These are phyloP conservation scores for Parietaria judaica DNA, from an alignment of 306 rosid species.

Conservation along the genomic window DNA sequence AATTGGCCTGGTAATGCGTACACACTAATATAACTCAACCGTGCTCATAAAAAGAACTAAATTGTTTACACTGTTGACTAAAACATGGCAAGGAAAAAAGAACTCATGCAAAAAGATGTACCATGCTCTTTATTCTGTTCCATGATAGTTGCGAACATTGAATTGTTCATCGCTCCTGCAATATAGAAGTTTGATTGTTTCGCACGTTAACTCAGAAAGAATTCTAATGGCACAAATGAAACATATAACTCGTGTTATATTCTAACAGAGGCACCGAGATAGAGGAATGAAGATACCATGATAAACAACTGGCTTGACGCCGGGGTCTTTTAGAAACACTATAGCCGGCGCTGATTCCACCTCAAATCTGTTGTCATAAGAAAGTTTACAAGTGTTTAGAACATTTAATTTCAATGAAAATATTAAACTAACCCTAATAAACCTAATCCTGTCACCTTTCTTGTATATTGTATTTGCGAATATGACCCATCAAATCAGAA, in stretches of 20 bases:
- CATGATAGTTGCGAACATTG: slow-evolving; percentile 48
- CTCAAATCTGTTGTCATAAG: slow-evolving; percentile 52
- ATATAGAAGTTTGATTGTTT: slow-evolving; percentile 19
- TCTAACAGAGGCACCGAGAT: slow-evolving; percentile 10
- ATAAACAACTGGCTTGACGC: slow-evolving; percentile 73
- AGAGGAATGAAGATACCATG: slow-evolving; percentile 45
- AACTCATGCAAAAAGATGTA: slow-evolving; percentile 8
- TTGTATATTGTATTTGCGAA: too few species aligned
- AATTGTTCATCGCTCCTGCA: slow-evolving; percentile 56
- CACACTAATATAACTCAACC: too few species aligned
- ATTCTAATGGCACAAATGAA: slow-evolving; percentile 1
- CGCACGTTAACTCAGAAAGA: too few species aligned
- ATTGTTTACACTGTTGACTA: background rate
- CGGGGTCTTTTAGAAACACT: slow-evolving; percentile 88
- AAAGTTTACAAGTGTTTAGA: slow-evolving; percentile 1
- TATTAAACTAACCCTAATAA: background rate
- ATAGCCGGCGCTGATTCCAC: slow-evolving; percentile 88
- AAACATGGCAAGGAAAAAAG: background rate
- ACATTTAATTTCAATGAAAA: background rate
- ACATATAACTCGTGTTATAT: slow-evolving; percentile 14
- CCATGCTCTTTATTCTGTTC: slow-evolving; percentile 80
- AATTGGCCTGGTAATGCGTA: too few species aligned
- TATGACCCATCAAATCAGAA: too few species aligned
- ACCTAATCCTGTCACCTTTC: too few species aligned
- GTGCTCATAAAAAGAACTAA: too few species aligned